Conservation (phyloP, 176 grass and related monocot genomes). For the Neostapfia colusana region DNA sequence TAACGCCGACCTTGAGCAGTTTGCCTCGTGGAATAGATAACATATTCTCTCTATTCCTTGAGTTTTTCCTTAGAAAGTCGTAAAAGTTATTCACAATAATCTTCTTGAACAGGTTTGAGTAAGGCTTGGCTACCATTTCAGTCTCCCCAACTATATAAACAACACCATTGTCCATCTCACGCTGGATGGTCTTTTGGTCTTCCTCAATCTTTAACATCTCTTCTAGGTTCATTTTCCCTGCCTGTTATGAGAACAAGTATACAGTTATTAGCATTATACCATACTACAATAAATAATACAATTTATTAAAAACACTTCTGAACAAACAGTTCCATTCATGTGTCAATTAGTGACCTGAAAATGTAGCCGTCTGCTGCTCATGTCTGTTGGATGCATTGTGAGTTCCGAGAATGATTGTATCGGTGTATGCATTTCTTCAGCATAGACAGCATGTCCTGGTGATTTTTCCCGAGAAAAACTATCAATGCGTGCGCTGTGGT, state of each 20-base stretch:
- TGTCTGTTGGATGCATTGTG: constrained; percentile 37
- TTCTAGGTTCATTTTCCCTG: constrained; percentile 44
- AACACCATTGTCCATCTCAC: constrained; percentile 62
- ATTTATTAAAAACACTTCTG: neutral
- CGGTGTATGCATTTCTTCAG: constrained; percentile 35
- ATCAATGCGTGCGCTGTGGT: neutral
- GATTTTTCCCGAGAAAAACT: constrained; percentile 29
- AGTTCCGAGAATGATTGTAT: constrained; percentile 40
- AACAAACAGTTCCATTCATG: neutral
- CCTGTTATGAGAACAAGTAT: constrained; percentile 7
- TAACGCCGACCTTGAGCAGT: constrained; percentile 70
- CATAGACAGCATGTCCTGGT: constrained; percentile 16
- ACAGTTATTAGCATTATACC: neutral
- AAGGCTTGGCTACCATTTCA: constrained; percentile 54
- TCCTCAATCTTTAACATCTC: constrained; percentile 49
- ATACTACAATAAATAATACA: neutral
- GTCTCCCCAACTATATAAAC: constrained; percentile 66
- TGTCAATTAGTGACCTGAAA: constrained; percentile 35
- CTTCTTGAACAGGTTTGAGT: constrained; percentile 56
- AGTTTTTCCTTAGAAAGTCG: constrained; percentile 60
- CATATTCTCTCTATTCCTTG: constrained; percentile 58
- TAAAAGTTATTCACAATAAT: constrained; percentile 58
- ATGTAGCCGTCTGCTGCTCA: constrained; percentile 42
- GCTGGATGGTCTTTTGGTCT: constrained; percentile 50
- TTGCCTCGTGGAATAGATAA: constrained; percentile 59